These are phyloP conservation scores for Discostella pseudostelligera DNA, from an alignment of 108 stramenopile genomes.

Conservation along the genomic window DNA sequence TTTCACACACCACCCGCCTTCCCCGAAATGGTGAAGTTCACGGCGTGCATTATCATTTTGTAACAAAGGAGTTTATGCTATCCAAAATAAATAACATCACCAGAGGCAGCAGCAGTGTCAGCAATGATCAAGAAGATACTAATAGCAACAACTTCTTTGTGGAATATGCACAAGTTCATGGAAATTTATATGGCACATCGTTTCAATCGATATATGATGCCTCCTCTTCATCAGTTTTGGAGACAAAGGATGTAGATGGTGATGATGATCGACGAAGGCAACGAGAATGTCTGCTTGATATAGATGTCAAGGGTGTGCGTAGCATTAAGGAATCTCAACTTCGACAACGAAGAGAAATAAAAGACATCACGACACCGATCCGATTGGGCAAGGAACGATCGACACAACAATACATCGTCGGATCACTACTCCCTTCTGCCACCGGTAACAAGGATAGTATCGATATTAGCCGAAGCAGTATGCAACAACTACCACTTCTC, in stretches of 20 bases:
- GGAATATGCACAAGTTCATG: constrained; percentile 95
- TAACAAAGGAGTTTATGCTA: constrained; percentile 50
- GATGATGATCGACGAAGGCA: constrained; percentile 1
- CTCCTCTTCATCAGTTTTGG: neutral
- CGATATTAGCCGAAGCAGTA: neutral
- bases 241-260: neutral
- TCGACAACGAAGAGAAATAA: constrained; percentile 11
- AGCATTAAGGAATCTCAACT: constrained; percentile 52
- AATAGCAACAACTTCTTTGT: constrained; percentile 55
- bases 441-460: neutral
- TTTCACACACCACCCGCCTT: constrained; percentile 87
- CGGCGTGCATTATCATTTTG: constrained; percentile 93
- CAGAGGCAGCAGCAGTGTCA: too few species aligned
- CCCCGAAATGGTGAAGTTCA: constrained; percentile 86
- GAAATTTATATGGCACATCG: constrained; percentile 95
- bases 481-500: constrained; percentile 24
- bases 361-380: neutral
- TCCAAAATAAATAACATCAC: constrained; percentile 37
- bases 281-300: constrained; percentile 85
- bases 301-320: constrained; percentile 89
- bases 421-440: neutral
- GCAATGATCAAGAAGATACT: too few species aligned
- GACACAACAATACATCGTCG: constrained; percentile 16
- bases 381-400: constrained; percentile 16
- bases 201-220: constrained; percentile 69